Percentiles rank a stretch among this genome's conserved stretches.
Evolutionary conservation across 441 rosid species (phyloP).

Genomic region (Adansonia madagascariensis): DNA sequence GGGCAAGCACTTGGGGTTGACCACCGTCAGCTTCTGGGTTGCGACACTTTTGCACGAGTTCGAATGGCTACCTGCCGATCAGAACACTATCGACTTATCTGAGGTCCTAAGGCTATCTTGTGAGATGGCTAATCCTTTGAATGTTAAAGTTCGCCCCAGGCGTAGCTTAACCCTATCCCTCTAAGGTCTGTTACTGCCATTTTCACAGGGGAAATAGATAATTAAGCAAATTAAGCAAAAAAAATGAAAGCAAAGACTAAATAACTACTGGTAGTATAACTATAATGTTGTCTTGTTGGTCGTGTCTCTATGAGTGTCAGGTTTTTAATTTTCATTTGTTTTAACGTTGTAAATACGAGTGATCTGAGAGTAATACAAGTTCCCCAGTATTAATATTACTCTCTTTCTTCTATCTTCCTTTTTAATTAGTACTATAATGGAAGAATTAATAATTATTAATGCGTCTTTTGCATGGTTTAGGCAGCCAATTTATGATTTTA

Average conservation of each 20-base stretch:
- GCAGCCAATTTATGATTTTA: background rate
- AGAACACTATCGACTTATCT: constrained; percentile 50
- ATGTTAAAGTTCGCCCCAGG: constrained; percentile 52
- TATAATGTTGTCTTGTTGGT: constrained; percentile 25
- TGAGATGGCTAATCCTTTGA: constrained; percentile 83
- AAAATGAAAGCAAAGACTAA: background rate
- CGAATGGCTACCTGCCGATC: constrained; percentile 48
- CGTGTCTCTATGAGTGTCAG: constrained; percentile 24
- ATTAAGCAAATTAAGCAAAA: background rate
- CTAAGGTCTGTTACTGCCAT: background rate
- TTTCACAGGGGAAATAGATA: background rate
- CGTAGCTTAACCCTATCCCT: constrained; percentile 19
- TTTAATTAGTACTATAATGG: background rate
- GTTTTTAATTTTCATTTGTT: constrained; percentile 24
- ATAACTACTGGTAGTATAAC: background rate
- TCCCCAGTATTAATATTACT: background rate
- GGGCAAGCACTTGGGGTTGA: constrained; percentile 60
- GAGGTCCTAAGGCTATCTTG: constrained; percentile 77
- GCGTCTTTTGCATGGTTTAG: background rate
- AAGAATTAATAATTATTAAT: background rate
- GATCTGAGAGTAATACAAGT: constrained; percentile 20
- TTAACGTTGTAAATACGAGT: constrained; percentile 32
- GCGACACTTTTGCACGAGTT: constrained; percentile 62
- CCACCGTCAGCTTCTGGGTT: constrained; percentile 57
- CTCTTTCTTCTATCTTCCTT: background rate